These are phyloP conservation scores for Venturia carpophila DNA, from an alignment of 2,329 filamentous ascomycete species.

Conservation along the genomic window DNA sequence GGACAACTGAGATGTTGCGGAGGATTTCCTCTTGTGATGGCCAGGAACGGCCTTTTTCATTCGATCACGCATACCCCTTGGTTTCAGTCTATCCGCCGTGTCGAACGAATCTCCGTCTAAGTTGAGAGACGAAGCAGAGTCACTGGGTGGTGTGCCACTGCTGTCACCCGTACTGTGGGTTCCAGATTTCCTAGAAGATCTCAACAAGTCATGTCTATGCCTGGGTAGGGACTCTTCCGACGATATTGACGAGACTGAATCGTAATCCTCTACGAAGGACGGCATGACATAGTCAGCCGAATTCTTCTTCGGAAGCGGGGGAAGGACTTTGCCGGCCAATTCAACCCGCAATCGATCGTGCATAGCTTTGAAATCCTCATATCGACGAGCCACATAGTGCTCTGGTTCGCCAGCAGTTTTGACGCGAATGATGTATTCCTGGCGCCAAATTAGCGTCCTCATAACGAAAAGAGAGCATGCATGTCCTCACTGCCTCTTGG, in stretches of 20 bases:
- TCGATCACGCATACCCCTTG: conserved; percentile 12
- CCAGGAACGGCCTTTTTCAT: conserved; percentile 13
- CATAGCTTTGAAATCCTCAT: conserved; percentile 77
- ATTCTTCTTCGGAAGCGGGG: conserved; percentile 84
- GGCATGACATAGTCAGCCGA: conserved; percentile 64
- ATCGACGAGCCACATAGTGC: conserved; percentile 73
- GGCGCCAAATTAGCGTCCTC: background rate
- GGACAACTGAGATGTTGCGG: conserved; percentile 31
- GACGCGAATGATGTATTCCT: conserved; percentile 87
- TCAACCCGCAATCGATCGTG: conserved; percentile 75
- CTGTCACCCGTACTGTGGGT: background rate
- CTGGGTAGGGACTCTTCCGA: conserved; percentile 45
- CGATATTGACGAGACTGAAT: conserved; percentile 73
- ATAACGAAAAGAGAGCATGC: background rate
- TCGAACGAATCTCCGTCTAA: background rate
- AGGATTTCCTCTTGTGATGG: conserved; percentile 35
- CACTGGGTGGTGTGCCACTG: background rate
- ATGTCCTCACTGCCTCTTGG: background rate
- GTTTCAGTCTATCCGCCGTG: conserved; percentile 8
- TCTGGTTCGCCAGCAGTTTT: conserved; percentile 69
- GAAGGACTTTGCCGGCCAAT: conserved; percentile 81
- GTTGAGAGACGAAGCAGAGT: conserved; percentile 19
- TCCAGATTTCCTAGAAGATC: background rate
- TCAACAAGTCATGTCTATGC: background rate
- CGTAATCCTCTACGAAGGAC: conserved; percentile 50